Conservation (phyloP, 2,329 filamentous ascomycete species). For the Peltaster fructicola region DNA sequence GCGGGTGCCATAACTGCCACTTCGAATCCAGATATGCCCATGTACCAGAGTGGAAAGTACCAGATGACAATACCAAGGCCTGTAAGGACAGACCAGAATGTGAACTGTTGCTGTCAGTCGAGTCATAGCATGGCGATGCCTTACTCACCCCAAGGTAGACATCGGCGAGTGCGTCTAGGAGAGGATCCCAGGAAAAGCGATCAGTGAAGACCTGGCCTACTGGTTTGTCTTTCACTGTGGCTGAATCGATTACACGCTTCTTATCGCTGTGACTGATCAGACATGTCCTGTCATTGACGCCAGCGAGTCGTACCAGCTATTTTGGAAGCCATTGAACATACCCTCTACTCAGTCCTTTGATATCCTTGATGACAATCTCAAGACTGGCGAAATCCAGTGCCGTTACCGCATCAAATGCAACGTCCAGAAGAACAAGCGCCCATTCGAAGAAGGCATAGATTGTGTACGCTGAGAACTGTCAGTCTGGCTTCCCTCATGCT, state of each 20-base stretch:
- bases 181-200: slow-evolving; percentile 54
- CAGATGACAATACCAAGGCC: slow-evolving; percentile 78
- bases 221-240: slow-evolving; percentile 48
- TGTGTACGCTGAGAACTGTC: slow-evolving; percentile 56
- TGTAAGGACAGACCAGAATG: slow-evolving; percentile 91
- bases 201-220: slow-evolving; percentile 51
- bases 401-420: slow-evolving; percentile 90
- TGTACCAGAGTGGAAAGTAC: slow-evolving; percentile 98
- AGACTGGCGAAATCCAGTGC: slow-evolving; percentile 79
- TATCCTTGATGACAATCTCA: slow-evolving; percentile 74
- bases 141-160: slow-evolving; percentile 70
- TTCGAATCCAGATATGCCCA: slow-evolving; percentile 97
- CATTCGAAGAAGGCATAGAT: slow-evolving; percentile 97
- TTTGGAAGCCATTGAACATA: slow-evolving; percentile 93
- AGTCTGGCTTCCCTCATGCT: neutral
- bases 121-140: slow-evolving; percentile 1
- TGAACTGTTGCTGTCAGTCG: slow-evolving; percentile 40
- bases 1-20: slow-evolving; percentile 69
- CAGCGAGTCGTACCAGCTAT: slow-evolving; percentile 44
- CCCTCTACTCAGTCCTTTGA: slow-evolving; percentile 86
- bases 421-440: slow-evolving; percentile 84
- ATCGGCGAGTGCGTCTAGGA: slow-evolving; percentile 69
- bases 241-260: slow-evolving; percentile 12
- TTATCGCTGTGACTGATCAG: slow-evolving; percentile 13
- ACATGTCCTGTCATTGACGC: slow-evolving; percentile 5